Evolutionary conservation across 1,139 yeast species (phyloP).

Genomic region (Lodderomyces oxycetoniae): DNA sequence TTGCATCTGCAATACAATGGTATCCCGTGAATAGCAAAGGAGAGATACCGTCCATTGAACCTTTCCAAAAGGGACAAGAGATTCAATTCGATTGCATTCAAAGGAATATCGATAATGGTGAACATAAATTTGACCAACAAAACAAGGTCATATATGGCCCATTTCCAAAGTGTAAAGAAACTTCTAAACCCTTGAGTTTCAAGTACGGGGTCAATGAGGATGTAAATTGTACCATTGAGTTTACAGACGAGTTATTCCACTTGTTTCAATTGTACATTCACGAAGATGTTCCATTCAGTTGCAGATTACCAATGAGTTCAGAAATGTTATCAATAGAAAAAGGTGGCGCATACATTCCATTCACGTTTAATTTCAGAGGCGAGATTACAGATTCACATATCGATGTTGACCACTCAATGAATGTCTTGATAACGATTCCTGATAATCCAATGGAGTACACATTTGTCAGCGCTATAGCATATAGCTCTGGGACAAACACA

Average conservation of each 20-base stretch:
- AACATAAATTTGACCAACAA: slow-evolving; percentile 61
- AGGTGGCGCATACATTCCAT: slow-evolving; percentile 55
- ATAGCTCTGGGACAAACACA: slow-evolving; percentile 60
- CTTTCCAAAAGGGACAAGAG: slow-evolving; percentile 41
- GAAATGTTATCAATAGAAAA: slow-evolving; percentile 39
- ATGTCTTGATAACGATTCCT: slow-evolving; percentile 49
- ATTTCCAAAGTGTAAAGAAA: slow-evolving; percentile 63
- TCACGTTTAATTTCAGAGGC: slow-evolving; percentile 65
- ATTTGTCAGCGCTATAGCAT: slow-evolving; percentile 53
- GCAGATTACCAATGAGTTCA: slow-evolving; percentile 53
- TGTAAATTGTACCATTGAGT: slow-evolving; percentile 55
- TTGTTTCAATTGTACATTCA: slow-evolving; percentile 71
- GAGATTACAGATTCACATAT: slow-evolving; percentile 64
- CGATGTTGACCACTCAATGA: slow-evolving; percentile 59
- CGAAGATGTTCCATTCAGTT: slow-evolving; percentile 72
- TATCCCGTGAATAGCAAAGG: slow-evolving; percentile 34
- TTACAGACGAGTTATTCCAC: slow-evolving; percentile 68
- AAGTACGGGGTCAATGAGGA: slow-evolving; percentile 51
- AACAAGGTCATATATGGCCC: slow-evolving; percentile 54
- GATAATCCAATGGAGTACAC: slow-evolving; percentile 30
- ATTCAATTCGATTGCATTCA: slow-evolving; percentile 58
- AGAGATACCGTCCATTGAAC: slow-evolving; percentile 36
- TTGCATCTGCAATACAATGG: slow-evolving; percentile 23
- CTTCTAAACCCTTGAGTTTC: slow-evolving; percentile 53
- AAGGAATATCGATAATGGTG: slow-evolving; percentile 70